Evolutionary conservation across 768 basidiomycete species (phyloP).

Genomic region (Galerina sulciceps): DNA sequence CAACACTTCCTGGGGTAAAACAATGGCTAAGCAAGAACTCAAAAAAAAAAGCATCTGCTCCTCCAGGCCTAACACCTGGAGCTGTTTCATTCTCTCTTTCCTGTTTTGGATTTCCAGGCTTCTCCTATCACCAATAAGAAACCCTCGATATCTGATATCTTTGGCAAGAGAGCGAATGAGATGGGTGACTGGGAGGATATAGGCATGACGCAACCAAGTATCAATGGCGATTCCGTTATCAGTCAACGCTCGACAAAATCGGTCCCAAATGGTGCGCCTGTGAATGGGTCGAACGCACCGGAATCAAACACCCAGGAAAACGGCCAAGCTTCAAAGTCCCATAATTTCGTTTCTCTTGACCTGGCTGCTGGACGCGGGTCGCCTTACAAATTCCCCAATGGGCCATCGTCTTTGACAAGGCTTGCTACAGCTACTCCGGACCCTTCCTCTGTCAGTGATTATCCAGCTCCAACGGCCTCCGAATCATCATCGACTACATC

Average conservation of each 20-base stretch:
- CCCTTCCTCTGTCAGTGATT: constrained; percentile 76
- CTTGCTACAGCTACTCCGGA: constrained; percentile 76
- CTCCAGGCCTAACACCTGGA: constrained; percentile 33
- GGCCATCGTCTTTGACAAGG: constrained; percentile 56
- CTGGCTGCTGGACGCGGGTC: constrained; percentile 31
- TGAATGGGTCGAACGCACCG: constrained; percentile 15
- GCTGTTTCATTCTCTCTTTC: constrained; percentile 23
- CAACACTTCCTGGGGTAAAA: constrained; percentile 76
- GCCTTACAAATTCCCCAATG: constrained; percentile 42
- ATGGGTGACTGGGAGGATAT: constrained; percentile 72
- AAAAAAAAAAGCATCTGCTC: constrained; percentile 56
- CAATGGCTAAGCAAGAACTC: constrained; percentile 76
- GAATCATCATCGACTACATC: constrained; percentile 76
- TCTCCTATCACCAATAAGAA: constrained; percentile 56
- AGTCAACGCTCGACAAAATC: constrained; percentile 14
- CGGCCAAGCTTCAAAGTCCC: constrained; percentile 46
- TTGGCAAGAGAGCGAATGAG: constrained; percentile 63
- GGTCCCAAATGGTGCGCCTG: constrained; percentile 15
- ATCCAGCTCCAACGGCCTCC: constrained; percentile 70
- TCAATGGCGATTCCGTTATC: not conserved
- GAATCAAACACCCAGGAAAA: constrained; percentile 28
- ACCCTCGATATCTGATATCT: constrained; percentile 69
- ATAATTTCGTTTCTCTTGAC: constrained; percentile 37
- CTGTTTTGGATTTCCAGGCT: constrained; percentile 32
- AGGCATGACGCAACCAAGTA: constrained; percentile 2